Evolutionary conservation across 2,329 filamentous ascomycete genomes (phyloP).

Genomic region (Penicillium sclerotigenum): DNA sequence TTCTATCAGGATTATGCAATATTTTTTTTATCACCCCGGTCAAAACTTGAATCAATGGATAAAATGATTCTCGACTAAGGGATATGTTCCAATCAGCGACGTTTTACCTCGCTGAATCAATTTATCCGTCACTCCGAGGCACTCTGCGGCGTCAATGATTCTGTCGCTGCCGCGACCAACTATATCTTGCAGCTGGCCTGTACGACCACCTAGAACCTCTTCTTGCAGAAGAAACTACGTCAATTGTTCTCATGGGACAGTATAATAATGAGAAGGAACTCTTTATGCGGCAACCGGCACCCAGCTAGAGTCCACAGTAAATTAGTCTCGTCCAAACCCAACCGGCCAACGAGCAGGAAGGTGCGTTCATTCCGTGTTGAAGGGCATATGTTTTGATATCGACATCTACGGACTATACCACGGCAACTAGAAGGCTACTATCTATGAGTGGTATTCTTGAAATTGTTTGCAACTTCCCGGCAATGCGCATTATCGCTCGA

Average conservation of each 20-base stretch:
- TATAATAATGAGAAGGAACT: too few relatives aligned
- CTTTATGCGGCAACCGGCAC: too few relatives aligned
- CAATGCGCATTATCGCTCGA: too few relatives aligned
- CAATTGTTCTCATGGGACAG: too few relatives aligned
- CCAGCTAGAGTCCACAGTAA: not conserved
- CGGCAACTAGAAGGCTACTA: slow-evolving; percentile 20
- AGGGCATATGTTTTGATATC: slow-evolving; percentile 30
- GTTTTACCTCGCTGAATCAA: slow-evolving; percentile 19
- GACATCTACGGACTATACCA: slow-evolving; percentile 25
- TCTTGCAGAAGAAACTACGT: too few relatives aligned
- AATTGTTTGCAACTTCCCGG: too few relatives aligned
- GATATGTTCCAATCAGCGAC: too few relatives aligned
- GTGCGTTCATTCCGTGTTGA: slow-evolving; percentile 25
- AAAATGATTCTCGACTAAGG: not conserved
- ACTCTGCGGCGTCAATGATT: too few relatives aligned
- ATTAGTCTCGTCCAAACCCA: not conserved
- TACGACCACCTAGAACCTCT: too few relatives aligned
- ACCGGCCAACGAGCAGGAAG: slow-evolving; percentile 23
- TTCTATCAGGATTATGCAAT: not conserved
- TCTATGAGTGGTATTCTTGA: too few relatives aligned
- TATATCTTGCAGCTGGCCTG: too few relatives aligned
- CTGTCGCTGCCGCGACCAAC: too few relatives aligned
- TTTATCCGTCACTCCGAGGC: slow-evolving; percentile 27
- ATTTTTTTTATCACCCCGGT: not conserved
- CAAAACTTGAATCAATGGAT: not conserved